Evolutionary conservation across 2,329 filamentous ascomycete genomes (phyloP).

Genomic region (Xenosphaeropsis pyriputrescens): DNA sequence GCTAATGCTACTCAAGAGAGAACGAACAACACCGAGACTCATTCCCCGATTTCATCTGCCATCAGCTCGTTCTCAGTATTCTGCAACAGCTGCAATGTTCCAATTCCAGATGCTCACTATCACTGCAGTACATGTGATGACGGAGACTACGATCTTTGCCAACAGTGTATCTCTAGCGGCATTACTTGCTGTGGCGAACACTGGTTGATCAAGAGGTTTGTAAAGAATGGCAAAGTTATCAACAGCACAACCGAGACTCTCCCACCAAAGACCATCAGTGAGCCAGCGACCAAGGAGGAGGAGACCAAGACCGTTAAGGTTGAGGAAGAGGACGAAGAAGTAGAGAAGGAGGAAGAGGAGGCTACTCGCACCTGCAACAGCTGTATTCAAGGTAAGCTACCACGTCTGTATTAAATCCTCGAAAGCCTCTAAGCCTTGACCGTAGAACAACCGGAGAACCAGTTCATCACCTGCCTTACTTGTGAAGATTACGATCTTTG

Average conservation of each 20-base stretch:
- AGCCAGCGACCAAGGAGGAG: conserved; percentile 11
- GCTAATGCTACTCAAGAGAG: conserved; percentile 14
- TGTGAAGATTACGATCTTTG: conserved; percentile 94
- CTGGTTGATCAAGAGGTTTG: conserved; percentile 86
- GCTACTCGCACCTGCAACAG: conserved; percentile 41
- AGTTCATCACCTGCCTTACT: conserved; percentile 71
- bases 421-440: conserved; percentile 3
- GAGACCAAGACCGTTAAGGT: conserved; percentile 10
- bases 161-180: conserved; percentile 60
- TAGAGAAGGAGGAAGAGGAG: conserved; percentile 9
- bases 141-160: conserved; percentile 90
- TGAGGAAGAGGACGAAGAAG: conserved; percentile 10
- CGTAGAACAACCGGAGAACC: conserved; percentile 45
- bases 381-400: conserved; percentile 41
- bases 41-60: conserved; percentile 3
- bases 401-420: background rate
- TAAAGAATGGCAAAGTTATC: conserved; percentile 64
- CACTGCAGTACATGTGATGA: conserved; percentile 90
- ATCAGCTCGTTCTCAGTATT: conserved; percentile 60
- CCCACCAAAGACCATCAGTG: conserved; percentile 37
- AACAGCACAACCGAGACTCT: conserved; percentile 78
- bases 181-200: conserved; percentile 69
- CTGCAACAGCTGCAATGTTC: conserved; percentile 78
- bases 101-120: conserved; percentile 72
- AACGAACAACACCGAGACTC: background rate